Evolutionary conservation across 1,284 basidiomycete species (phyloP).

Genomic region (Hymenochaete sp.): DNA sequence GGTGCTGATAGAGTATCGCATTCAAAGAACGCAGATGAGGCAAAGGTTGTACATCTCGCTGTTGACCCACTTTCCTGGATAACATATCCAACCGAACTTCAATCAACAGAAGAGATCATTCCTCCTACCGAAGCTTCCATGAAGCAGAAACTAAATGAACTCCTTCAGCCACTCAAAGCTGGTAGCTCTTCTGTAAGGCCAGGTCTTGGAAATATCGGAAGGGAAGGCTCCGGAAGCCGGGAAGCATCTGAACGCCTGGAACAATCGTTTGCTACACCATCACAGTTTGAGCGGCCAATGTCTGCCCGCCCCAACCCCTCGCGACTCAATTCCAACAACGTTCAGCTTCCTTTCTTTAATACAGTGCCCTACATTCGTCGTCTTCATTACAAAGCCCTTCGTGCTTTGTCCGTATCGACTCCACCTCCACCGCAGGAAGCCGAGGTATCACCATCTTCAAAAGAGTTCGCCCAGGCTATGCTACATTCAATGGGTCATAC

Average conservation of each 20-base stretch:
- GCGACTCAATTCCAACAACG: background rate
- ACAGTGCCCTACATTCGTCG: constrained; percentile 22
- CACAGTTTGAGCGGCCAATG: constrained; percentile 3
- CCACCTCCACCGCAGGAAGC: constrained; percentile 16
- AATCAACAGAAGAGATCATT: constrained; percentile 3
- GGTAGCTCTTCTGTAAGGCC: too few species aligned
- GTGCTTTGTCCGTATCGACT: constrained; percentile 23
- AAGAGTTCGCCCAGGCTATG: constrained; percentile 22
- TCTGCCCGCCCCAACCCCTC: too few species aligned
- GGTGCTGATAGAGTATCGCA: constrained; percentile 3
- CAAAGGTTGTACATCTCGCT: constrained; percentile 59
- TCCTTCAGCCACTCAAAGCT: background rate
- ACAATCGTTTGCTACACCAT: background rate
- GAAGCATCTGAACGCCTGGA: background rate
- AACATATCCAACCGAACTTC: constrained; percentile 36
- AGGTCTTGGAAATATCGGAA: background rate
- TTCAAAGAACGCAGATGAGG: constrained; percentile 44
- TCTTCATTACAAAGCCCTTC: constrained; percentile 28
- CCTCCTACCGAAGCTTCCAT: constrained; percentile 1
- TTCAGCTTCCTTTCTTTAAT: background rate
- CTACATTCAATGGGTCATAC: constrained; percentile 40
- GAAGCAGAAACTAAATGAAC: background rate
- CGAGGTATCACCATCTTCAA: constrained; percentile 21
- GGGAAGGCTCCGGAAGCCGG: background rate
- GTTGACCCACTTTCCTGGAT: constrained; percentile 71